Conservation (phyloP, 257 asterid species). For the Dorcoceras hygrometricum region DNA sequence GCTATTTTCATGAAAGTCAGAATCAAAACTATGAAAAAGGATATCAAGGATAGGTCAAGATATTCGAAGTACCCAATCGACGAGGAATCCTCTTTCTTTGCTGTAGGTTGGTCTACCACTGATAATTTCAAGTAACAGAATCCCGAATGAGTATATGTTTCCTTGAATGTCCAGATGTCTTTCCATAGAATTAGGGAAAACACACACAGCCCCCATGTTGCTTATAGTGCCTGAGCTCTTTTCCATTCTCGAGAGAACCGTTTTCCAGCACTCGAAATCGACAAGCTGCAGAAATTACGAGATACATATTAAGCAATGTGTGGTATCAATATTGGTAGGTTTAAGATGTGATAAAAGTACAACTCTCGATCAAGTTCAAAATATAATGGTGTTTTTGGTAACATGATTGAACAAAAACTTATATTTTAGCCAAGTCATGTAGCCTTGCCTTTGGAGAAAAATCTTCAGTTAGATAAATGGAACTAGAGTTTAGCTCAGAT, state of each 20-base stretch:
- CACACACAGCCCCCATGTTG: slow-evolving; percentile 40
- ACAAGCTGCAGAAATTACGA: slow-evolving; percentile 39
- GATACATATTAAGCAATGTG: slow-evolving; percentile 15
- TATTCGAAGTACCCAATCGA: slow-evolving; percentile 64
- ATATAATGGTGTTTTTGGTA: too few species aligned
- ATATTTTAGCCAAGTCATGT: neutral
- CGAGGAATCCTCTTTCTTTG: slow-evolving; percentile 66
- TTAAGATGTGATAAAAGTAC: slow-evolving; percentile 18
- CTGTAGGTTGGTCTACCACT: slow-evolving; percentile 70
- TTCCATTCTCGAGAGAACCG: slow-evolving; percentile 40
- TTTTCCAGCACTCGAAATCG: slow-evolving; percentile 64
- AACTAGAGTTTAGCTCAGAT: slow-evolving; percentile 61
- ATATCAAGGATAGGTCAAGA: neutral
- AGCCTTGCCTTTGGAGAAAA: slow-evolving; percentile 76
- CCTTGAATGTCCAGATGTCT: slow-evolving; percentile 48
- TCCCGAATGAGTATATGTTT: slow-evolving; percentile 63
- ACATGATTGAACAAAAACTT: neutral
- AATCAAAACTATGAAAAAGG: neutral
- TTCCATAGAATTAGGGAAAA: slow-evolving; percentile 40
- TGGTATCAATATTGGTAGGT: neutral
- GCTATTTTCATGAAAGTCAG: neutral
- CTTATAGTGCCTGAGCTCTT: slow-evolving; percentile 45
- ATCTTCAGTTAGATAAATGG: slow-evolving; percentile 82
- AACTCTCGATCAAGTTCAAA: slow-evolving; percentile 6
- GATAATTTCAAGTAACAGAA: slow-evolving; percentile 68